Evolutionary conservation across 768 basidiomycete species (phyloP).

Genomic region (Dentipellis fragilis): DNA sequence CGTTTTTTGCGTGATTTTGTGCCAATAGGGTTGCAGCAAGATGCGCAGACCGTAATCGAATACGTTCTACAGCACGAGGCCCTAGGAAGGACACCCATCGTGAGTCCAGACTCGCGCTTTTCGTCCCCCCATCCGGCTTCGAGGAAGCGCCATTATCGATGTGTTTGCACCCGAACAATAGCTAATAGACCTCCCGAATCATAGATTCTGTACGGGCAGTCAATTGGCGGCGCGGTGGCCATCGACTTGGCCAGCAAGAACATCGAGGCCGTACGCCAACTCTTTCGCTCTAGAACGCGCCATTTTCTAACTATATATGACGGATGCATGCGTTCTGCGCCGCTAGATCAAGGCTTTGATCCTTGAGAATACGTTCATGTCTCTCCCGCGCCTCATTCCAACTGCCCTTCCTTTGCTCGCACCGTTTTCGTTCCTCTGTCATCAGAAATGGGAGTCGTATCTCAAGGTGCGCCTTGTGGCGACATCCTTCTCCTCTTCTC

Average conservation of each 20-base stretch:
- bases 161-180: too few relatives aligned
- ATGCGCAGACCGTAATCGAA: slow-evolving; percentile 78
- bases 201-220: slow-evolving; percentile 77
- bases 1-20: not conserved
- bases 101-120: slow-evolving; percentile 18
- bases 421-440: slow-evolving; percentile 70
- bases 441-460: slow-evolving; percentile 82
- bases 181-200: not conserved
- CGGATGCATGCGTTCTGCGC: not conserved
- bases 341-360: slow-evolving; percentile 68
- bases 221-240: slow-evolving; percentile 87
- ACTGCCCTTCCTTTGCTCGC: slow-evolving; percentile 63
- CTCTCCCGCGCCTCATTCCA: slow-evolving; percentile 75
- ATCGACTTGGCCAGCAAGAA: slow-evolving; percentile 82
- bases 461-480: slow-evolving; percentile 27
- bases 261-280: slow-evolving; percentile 43
- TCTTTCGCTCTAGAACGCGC: not conserved
- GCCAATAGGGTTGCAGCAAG: slow-evolving; percentile 60
- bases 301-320: not conserved
- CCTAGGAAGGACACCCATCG: slow-evolving; percentile 58
- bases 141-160: too few relatives aligned
- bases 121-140: not conserved
- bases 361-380: slow-evolving; percentile 90
- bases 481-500: slow-evolving; percentile 23
- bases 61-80: slow-evolving; percentile 55